A percentile compares a stretch with the other conserved stretches of the same genome.
These are phyloP conservation scores for Geopyxis carbonaria DNA, from an alignment of 495 filamentous ascomycete species.

Conservation along the genomic window DNA sequence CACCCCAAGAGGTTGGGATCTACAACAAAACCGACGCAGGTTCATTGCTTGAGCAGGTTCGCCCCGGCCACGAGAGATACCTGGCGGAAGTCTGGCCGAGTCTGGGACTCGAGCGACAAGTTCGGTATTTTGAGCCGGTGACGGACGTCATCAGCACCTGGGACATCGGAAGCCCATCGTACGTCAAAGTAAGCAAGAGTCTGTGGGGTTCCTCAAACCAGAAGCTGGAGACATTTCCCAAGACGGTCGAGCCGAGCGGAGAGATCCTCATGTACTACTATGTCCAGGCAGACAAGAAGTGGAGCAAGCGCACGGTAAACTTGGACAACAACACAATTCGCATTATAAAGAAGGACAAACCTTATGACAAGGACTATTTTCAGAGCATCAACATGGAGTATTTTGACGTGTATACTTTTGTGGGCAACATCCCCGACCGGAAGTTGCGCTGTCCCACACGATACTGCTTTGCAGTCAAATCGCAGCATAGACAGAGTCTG, in stretches of 20 bases:
- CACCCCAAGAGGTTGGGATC: conserved; percentile 10
- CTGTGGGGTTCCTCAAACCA: conserved; percentile 27
- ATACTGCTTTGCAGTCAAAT: conserved; percentile 76
- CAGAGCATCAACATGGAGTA: conserved; percentile 79
- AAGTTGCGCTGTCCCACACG: conserved; percentile 60
- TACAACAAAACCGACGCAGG: conserved; percentile 15
- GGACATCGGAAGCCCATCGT: conserved; percentile 44
- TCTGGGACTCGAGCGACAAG: conserved; percentile 63
- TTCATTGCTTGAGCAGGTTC: conserved; percentile 11
- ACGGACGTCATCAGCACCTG: conserved; percentile 86
- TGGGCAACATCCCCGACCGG: conserved; percentile 41
- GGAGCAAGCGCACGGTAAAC: conserved; percentile 72
- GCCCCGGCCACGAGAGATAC: conserved; percentile 28
- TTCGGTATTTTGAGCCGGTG: conserved; percentile 75
- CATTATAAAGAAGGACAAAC: conserved; percentile 49
- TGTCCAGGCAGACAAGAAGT: conserved; percentile 56
- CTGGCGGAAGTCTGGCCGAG: conserved; percentile 58
- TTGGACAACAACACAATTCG: conserved; percentile 61
- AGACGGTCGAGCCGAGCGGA: conserved; percentile 40
- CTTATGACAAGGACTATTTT: conserved; percentile 41
- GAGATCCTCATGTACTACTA: conserved; percentile 63
- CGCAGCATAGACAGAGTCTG: conserved; percentile 74
- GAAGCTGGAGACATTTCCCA: conserved; percentile 36
- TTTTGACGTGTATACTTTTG: conserved; percentile 77
- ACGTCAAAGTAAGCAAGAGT: conserved; percentile 30